These are phyloP conservation scores for Haplographium delicatum DNA, from an alignment of 495 filamentous ascomycete genomes.

Conservation along the genomic window DNA sequence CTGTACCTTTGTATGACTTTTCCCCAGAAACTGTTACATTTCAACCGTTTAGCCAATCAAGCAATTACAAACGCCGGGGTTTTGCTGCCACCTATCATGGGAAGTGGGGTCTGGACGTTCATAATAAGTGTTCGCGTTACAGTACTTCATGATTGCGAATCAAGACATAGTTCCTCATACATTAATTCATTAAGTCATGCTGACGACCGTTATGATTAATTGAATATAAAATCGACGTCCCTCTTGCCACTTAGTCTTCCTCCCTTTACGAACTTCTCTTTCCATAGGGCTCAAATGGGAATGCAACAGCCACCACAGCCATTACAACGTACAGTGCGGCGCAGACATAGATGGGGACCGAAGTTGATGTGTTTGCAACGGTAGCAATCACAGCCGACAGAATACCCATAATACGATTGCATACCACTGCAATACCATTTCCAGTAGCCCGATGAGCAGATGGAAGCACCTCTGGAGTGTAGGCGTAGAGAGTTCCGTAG, in stretches of 20 bases:
- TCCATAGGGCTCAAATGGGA: conserved; percentile 71
- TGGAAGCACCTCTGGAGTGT: conserved; percentile 55
- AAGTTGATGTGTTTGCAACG: conserved; percentile 50
- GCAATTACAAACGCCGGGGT: too few relatives aligned
- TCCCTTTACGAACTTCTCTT: conserved; percentile 53
- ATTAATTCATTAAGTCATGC: too few relatives aligned
- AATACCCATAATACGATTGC: conserved; percentile 70
- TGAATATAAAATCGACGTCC: too few relatives aligned
- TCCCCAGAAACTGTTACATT: neutral
- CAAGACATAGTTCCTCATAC: too few relatives aligned
- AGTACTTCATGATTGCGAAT: too few relatives aligned
- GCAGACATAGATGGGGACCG: conserved; percentile 64
- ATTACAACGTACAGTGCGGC: conserved; percentile 61
- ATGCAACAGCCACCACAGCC: conserved; percentile 51
- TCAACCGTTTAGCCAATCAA: conserved; percentile 1
- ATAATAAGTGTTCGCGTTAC: too few relatives aligned
- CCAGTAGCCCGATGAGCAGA: conserved; percentile 66
- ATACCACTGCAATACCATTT: conserved; percentile 62
- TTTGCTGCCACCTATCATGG: too few relatives aligned
- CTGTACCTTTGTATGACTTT: conserved; percentile 1
- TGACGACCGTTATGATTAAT: too few relatives aligned
- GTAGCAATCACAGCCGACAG: conserved; percentile 61
- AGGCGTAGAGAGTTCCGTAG: conserved; percentile 67
- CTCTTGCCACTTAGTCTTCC: neutral
- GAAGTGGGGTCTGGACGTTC: too few relatives aligned